Evolutionary conservation across 129 eudicot species (phyloP).

Genomic region (Lactuca sativa): DNA sequence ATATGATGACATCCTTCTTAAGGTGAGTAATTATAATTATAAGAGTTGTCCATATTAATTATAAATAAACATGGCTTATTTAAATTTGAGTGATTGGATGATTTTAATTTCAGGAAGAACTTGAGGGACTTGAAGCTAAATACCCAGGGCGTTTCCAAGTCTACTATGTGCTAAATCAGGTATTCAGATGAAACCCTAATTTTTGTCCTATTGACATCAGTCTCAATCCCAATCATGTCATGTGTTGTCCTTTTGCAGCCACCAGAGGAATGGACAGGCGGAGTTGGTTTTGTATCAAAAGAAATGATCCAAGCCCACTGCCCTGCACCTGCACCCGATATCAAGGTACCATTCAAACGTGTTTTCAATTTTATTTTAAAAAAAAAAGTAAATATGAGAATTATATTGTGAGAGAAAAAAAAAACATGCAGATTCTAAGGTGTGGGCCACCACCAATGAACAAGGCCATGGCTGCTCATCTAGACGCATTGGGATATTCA

Average conservation of each 20-base stretch:
- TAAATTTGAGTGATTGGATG: background rate
- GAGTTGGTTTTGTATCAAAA: conserved; percentile 84
- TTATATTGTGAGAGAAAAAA: background rate
- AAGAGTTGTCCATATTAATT: background rate
- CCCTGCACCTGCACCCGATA: conserved; percentile 84
- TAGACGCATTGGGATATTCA: conserved; percentile 79
- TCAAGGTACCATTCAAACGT: conserved; percentile 43
- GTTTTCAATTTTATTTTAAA: background rate
- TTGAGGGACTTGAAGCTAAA: conserved; percentile 57
- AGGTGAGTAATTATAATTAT: conserved; percentile 39
- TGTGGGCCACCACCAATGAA: conserved; percentile 99
- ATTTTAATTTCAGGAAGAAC: conserved; percentile 71
- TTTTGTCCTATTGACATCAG: background rate
- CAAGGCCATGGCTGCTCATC: conserved; percentile 99
- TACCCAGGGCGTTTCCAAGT: conserved; percentile 63
- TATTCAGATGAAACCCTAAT: conserved; percentile 16
- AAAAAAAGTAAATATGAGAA: background rate
- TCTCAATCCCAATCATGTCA: background rate
- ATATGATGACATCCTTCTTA: conserved; percentile 76
- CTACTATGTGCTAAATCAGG: conserved; percentile 91
- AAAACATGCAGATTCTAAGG: conserved; percentile 63
- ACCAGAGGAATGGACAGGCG: conserved; percentile 87
- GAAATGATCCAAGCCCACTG: conserved; percentile 88
- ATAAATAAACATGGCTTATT: background rate
- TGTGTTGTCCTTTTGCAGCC: conserved; percentile 48